Base-by-base conservation (phyloP, 495 filamentous ascomycete species). In the Xylaria scruposa region DNA sequence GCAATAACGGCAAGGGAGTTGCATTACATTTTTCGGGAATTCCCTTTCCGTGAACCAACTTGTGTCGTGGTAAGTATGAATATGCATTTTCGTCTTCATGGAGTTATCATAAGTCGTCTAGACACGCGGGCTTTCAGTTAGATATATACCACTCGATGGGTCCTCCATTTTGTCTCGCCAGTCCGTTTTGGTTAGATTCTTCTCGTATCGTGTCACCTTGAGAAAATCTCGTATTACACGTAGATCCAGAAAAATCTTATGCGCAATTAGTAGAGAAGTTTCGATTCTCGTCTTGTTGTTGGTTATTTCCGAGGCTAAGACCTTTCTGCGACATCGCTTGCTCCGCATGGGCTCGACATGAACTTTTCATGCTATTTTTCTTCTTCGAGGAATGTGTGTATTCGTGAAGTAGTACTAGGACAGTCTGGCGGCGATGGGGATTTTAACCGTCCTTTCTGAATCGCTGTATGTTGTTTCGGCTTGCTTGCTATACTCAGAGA, bases 191-290 rank as follows among this genome's bases (percentile, higher is more conserved):
- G 38, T 15, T n/a, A 15, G n/a, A 26, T 46, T 29, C 40, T 46
- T 38, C 60, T 17, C 24, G 38, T 36, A 59, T 36, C 21, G 33
- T 33, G 38, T 19, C 21, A 29, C 19, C 21, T 26, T 13, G 53
- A 56, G 26, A 24, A 31, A 56, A 56, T 4, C 61, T 64, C 61
- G 61, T 64, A 47, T 64, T 64, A 33, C 42, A 13, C 2, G 15
- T 13, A 29, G 5, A 24, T 1, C 10, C 13, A 13, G 26, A 31
- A 56, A 17, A 56, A 10, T 13, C 0, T 26, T 17, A 31, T 31
- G 53, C 26, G 53, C 26, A 15, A 56, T 31, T 56, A 17, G 12
- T 15, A 56, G 53, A 56, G n/a, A n/a, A n/a, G 24, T 13, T 29
- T 24, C 15, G 21, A 21, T 13, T 53, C 49, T 26, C 24, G 51